Percentiles rank a stretch among this genome's conserved stretches.
phyloP scores from a whole-genome alignment of 2,329 filamentous ascomycete species.

The Cladophialophora bantiana region DNA sequence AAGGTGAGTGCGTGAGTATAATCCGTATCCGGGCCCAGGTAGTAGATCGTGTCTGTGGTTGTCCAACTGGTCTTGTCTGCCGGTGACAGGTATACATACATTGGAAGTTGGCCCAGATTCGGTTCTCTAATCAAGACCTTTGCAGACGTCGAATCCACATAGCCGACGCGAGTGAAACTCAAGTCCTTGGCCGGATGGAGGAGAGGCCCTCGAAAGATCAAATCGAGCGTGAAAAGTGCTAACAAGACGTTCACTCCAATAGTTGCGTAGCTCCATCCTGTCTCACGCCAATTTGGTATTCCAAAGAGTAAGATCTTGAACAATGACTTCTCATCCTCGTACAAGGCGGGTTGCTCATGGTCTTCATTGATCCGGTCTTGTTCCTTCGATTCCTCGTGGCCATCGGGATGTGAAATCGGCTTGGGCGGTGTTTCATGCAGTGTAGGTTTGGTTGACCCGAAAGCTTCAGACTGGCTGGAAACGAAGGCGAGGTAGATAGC shows the following conservation, averaged over 20 bases:
- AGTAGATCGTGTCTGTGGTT: conserved; percentile 67
- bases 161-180: conserved; percentile 85
- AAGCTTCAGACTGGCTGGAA: conserved; percentile 31
- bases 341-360: conserved; percentile 67
- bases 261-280: conserved; percentile 69
- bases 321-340: conserved; percentile 65
- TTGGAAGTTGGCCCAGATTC: conserved; percentile 73
- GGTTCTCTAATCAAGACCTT: conserved; percentile 87
- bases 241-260: conserved; percentile 75
- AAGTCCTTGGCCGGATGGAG: conserved; percentile 76
- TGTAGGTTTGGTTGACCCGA: conserved; percentile 27
- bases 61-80: conserved; percentile 59
- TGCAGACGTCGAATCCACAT: conserved; percentile 80
- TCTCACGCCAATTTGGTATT: conserved; percentile 74
- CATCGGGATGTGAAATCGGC: conserved; percentile 28
- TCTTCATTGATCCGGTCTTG: conserved; percentile 59
- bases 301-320: conserved; percentile 76
- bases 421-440: conserved; percentile 35
- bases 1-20: conserved; percentile 77
- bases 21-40: conserved; percentile 78
- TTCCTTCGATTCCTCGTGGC: conserved; percentile 41
- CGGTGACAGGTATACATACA: conserved; percentile 68
- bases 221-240: conserved; percentile 74
- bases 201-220: conserved; percentile 75
- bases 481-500: conserved; percentile 55